A percentile compares a stretch with the other conserved stretches of the same genome.
These are phyloP conservation scores for Spiraea crenata DNA, from an alignment of 331 rosid genomes.

Conservation along the genomic window DNA sequence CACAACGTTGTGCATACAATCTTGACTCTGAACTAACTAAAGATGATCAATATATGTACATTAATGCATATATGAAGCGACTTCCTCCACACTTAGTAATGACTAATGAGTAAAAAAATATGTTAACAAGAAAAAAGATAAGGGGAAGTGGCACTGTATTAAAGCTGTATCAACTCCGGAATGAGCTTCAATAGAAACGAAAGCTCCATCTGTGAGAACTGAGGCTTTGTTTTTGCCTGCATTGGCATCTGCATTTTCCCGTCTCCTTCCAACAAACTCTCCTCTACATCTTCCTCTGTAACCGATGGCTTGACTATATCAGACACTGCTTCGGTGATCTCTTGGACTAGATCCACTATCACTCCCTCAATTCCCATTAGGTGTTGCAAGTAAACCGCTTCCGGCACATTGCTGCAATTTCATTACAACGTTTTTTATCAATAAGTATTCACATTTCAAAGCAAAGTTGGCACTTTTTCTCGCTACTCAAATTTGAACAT, in stretches of 20 bases:
- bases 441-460: neutral
- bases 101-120: neutral
- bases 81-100: conserved; percentile 10
- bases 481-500: neutral
- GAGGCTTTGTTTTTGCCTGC: conserved; percentile 52
- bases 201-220: conserved; percentile 74
- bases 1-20: neutral
- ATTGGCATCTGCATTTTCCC: conserved; percentile 10
- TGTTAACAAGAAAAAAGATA: neutral
- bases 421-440: neutral
- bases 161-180: conserved; percentile 62
- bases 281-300: conserved; percentile 40
- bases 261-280: conserved; percentile 31
- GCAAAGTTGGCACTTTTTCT: neutral
- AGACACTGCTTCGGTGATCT: conserved; percentile 65
- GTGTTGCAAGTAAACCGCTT: conserved; percentile 87
- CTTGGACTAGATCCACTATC: conserved; percentile 77
- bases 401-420: conserved; percentile 69
- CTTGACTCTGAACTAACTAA: no score
- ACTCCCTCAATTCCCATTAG: conserved; percentile 91
- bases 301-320: conserved; percentile 47
- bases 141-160: neutral
- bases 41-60: conserved; percentile 17
- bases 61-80: neutral
- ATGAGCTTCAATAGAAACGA: conserved; percentile 78